Evolutionary conservation across 140 eudicot species (phyloP).

Genomic region (Bidens hawaiensis): DNA sequence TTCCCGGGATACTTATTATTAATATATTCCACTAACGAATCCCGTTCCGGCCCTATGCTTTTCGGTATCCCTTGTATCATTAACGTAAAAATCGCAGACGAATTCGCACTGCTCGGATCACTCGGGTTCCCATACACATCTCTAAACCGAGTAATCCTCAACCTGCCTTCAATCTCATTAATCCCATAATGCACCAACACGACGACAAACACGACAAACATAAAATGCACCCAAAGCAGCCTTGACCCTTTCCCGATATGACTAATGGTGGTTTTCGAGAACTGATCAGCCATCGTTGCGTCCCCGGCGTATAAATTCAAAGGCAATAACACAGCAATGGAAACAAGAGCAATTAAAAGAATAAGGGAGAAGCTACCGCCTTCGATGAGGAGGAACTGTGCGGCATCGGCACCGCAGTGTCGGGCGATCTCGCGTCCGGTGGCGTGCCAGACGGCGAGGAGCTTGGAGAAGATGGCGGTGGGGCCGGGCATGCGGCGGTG

Average conservation of each 20-base stretch:
- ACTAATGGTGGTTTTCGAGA: slow-evolving; percentile 77
- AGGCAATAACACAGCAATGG: slow-evolving; percentile 52
- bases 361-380: slow-evolving; percentile 74
- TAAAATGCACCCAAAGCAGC: slow-evolving; percentile 73
- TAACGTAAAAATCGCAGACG: slow-evolving; percentile 75
- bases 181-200: slow-evolving; percentile 64
- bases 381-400: slow-evolving; percentile 77
- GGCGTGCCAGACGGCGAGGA: slow-evolving; percentile 94
- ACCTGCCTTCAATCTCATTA: slow-evolving; percentile 52
- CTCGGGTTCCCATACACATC: slow-evolving; percentile 88
- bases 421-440: slow-evolving; percentile 83
- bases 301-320: slow-evolving; percentile 66
- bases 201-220: slow-evolving; percentile 56
- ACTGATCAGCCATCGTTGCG: slow-evolving; percentile 63
- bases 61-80: slow-evolving; percentile 87
- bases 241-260: slow-evolving; percentile 70
- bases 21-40: slow-evolving; percentile 69
- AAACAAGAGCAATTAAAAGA: slow-evolving; percentile 39
- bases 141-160: slow-evolving; percentile 69
- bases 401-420: slow-evolving; percentile 99
- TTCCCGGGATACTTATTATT: slow-evolving; percentile 80
- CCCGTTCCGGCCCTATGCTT: slow-evolving; percentile 52
- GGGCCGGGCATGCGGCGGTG: slow-evolving; percentile 94
- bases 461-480: slow-evolving; percentile 73
- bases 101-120: slow-evolving; percentile 44